Evolutionary conservation across 805 yeast species (phyloP), one percentile per base, ranked within the genome.

Genomic region (Peterozyma toletana): DNA sequence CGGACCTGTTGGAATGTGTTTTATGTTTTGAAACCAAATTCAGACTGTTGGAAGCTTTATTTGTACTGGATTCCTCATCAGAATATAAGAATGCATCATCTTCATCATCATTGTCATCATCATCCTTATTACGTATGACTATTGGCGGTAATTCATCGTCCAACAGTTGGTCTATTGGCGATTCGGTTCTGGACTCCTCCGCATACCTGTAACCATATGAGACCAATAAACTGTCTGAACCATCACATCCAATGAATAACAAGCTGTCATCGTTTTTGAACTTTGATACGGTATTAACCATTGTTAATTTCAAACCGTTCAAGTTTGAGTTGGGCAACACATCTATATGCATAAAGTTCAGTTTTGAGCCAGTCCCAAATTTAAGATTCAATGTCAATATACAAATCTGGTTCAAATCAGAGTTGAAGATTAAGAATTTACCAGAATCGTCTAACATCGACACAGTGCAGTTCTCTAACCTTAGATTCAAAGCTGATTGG

Each of bases 221-320:
- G 11, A 80, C 49, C 16, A 86, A 61, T 4, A 72, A 59, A 11
- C 83, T 71, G 54, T 83, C 78, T 11, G 85, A 80, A 14, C 81
- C 77, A 30, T 67, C 66, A 47, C 79, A 77, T 5, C 85, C 79
- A 30, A 85, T 62, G 50, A 86, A 85, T 6, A 84, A 52, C 30
- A 68, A 56, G 41, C 71, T 64, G 5, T 63, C 49, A 40, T 62
- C 73, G 13, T 59, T 60, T 2, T 47, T 44, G 13, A 43, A 37
- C 33, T 44, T 33, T 2, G 56, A 53, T 9, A 60, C 47, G 16
- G 44, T 38, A 2, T 50, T 43, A 4, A 63, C 47, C 31, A 45
- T 46, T 5, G 59, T 61, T 11, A 73, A 47, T 6, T 56, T 50
- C 9, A 70, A 51, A 30, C 66, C 69, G 10, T 63, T 64, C 43